phyloP scores from a whole-genome alignment of 257 asterid species.

The Orobanche coerulescens region DNA sequence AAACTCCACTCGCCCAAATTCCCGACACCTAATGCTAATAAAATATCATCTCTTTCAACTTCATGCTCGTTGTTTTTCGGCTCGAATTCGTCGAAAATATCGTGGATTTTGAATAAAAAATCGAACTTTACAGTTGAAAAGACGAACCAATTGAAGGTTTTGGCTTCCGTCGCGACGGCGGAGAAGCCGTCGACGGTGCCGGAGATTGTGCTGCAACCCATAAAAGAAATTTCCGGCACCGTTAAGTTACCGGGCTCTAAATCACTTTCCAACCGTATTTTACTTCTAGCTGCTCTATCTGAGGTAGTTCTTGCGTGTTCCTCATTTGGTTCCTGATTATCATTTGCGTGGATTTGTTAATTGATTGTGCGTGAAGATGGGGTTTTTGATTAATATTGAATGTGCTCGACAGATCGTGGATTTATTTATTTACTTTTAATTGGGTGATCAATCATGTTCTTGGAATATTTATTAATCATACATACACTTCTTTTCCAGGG shows the following conservation, averaged over 20 bases:
- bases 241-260: conserved; percentile 98
- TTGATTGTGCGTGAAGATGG: conserved; percentile 8
- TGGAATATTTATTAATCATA: conserved; percentile 9
- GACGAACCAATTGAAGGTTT: conserved; percentile 35
- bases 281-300: conserved; percentile 93
- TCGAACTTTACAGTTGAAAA: conserved; percentile 33
- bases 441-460: too few species aligned
- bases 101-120: conserved; percentile 37
- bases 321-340: not conserved
- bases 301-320: conserved; percentile 43
- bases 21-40: conserved; percentile 26
- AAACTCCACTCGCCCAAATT: conserved; percentile 43
- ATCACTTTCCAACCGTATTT: conserved; percentile 90
- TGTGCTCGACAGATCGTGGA: too few species aligned
- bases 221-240: conserved; percentile 75
- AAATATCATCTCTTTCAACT: conserved; percentile 24
- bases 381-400: conserved; percentile 11
- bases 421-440: not conserved
- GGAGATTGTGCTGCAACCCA: conserved; percentile 85
- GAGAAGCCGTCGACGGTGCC: conserved; percentile 72
- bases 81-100: conserved; percentile 36
- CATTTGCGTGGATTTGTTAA: not conserved
- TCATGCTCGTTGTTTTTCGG: conserved; percentile 47
- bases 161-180: conserved; percentile 65
- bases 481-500: conserved; percentile 48